Evolutionary conservation across 352 stramenopile genomes (phyloP), one percentile per base, ranked within the genome.

Genomic region (Phytopythium delawarense): DNA sequence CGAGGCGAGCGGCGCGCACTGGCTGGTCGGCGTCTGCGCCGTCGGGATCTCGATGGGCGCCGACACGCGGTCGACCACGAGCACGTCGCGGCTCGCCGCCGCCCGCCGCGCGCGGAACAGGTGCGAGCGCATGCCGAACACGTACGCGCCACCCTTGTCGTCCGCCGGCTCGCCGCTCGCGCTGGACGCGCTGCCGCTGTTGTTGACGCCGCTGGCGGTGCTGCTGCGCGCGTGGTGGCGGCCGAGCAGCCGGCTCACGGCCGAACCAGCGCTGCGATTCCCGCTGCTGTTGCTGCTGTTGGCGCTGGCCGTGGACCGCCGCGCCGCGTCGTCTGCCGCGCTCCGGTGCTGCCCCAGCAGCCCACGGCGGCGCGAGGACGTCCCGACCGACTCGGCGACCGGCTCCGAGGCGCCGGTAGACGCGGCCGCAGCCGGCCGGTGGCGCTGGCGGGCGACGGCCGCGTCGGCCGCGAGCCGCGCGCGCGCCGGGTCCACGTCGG

Each of bases 1-100:
- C 57, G 16, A 58, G 25, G 39, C 28, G 51, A 7, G 51, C 57
- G 15, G n/a, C 37, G 51, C 11, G 30, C 32, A 34, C 23, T 53
- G 40, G 7, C 7, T 63, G 12, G 32, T 69, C 63, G 13, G 65
- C 75, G 23, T 79, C 53, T 50, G 61, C 64, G 25, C 52, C 64
- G 15, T 62, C 13, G 80, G 83, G 60, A 90, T 90, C 65, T 82
- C 63, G 49, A 92, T 90, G 15, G 80, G 83, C 16, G 79, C 74
- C 25, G 83, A 89, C 55, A 82, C 62, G 21, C 63, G 74, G 28
- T 80, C 74, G 20, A 78, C 69, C 2, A 76, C 21, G 50, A 61
- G 37, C 11, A 74, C 4, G 5, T 77, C 69, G 44, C 50, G 70
- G 20, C 61, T 53, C 15, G 63, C 16, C 18, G 72, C 35, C 18